Evolutionary conservation across 192 early-diverging fungal genomes (phyloP), one percentile per base, ranked within the genome.

Genomic region (Coemansia sp.): DNA sequence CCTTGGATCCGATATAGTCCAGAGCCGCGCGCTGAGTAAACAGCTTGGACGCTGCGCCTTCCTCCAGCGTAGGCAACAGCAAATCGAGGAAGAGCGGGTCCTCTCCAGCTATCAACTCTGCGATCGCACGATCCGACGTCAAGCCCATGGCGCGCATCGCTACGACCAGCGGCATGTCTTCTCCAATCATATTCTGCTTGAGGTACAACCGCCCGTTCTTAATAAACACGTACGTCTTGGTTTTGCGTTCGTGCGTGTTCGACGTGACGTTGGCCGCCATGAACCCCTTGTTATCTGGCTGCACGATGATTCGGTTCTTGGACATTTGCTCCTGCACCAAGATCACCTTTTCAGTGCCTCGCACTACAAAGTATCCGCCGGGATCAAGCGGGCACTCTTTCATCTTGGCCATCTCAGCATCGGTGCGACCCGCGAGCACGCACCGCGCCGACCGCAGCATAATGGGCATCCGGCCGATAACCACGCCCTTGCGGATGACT

Each of bases 261-360:
- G 92, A 92, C 39, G 89, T 18, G 92, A 87, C 46, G 90, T 94
- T 3, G 94, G 89, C 62, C 91, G 75, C 85, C 95, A 96, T 15
- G 90, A 93, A 29, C 93, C 95, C 58, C 89, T 90, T 81, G 98
- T 97, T 15, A 91, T 80, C 55, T 89, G 89, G 85, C 92, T 94
- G 69, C 92, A 98, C 97, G 65, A 95, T 98, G 13, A 98, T 94
- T 15, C 93, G 93, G 76, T 99, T 99, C 53, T 94, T 90, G 1
- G 95, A 95, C 90, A 98, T 99, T 53, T 97, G 91, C 86, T 99
- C 98, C 86, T 99, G 98, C 18, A 95, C 97, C 82, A 99, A 97
- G 63, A 99, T 86, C 6, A 99, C 94, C 79, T 99, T 99, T 80
- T 99, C 98, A 7, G 95, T 96, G 15, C 98, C 98, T 78, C 98